phyloP scores from a whole-genome alignment of 805 yeast genomes.

The Kluyveromyces siamensis region DNA sequence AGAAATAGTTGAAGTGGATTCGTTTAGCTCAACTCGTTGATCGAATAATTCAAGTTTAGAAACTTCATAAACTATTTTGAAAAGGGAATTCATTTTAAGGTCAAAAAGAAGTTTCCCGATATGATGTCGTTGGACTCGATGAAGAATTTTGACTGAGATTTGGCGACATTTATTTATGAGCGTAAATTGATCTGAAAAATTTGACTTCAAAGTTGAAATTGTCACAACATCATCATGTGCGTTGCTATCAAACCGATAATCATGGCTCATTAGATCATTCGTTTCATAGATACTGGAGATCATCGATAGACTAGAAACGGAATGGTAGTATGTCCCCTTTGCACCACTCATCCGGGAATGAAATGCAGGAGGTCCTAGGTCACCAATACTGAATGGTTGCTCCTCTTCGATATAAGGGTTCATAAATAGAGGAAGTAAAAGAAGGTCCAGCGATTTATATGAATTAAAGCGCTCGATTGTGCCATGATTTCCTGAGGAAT shows the following conservation, averaged over 20 bases:
- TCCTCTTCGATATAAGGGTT: constrained; percentile 4
- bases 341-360: neutral
- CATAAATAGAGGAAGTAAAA: constrained; percentile 10
- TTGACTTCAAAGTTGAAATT: neutral
- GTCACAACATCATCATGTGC: constrained; percentile 2
- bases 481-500: neutral
- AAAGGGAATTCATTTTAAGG: constrained; percentile 9
- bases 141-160: constrained; percentile 10
- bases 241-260: neutral
- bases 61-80: constrained; percentile 5
- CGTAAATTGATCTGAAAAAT: neutral
- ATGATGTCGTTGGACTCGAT: constrained; percentile 13
- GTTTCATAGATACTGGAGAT: constrained; percentile 6
- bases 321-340: neutral
- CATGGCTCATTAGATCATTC: constrained; percentile 1
- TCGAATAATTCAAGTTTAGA: constrained; percentile 5
- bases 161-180: constrained; percentile 8
- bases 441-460: constrained; percentile 8
- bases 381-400: neutral
- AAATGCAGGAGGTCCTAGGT: constrained; percentile 2
- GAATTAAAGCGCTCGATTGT: constrained; percentile 9
- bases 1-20: neutral
- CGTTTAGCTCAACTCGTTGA: neutral
- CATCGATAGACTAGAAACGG: constrained; percentile 3
- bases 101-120: constrained; percentile 14